Base-by-base conservation (phyloP, 331 rosid genomes). In the Telfairia occidentalis region DNA sequence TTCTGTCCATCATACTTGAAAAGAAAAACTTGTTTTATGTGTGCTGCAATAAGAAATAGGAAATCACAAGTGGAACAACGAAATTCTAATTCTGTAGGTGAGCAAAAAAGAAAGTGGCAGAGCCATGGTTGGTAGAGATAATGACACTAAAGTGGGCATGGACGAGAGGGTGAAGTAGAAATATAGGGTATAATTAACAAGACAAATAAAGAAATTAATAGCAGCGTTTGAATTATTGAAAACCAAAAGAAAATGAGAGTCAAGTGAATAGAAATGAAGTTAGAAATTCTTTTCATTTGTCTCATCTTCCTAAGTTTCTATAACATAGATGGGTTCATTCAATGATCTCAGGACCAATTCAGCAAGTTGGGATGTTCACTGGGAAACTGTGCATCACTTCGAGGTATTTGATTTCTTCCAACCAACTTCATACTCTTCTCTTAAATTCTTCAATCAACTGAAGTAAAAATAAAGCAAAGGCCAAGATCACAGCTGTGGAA, bases 391-490 rank as follows among this genome's bases (percentile, higher is more conserved):
- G 38, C 7, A 30, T 63, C 65, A 70, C 43, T 32, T 60, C 29
- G n/a, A 23, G 74, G 54, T 16, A 60, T 29, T 67, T 81, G 12
- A 10, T 76, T 67, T 73, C 21, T n/a, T 54, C 29, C 34, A 5
- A 5, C 76, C 42, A 32, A 5, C 76, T 67, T 82, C 72, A 69
- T 57, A 18, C 35, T 28, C 65, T 55, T 55, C 32, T 5, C 34
- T 42, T 18, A 26, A 52, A 42, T 4, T 45, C 50, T 64, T 67
- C 64, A 65, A 42, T 46, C 29, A 63, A 4, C 24, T 65, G 16
- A 77, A 63, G 43, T 64, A 29, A 50, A 30, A 21, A 64, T 55
- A 79, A 76, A 58, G 83, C 73, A 71, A 63, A 45, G 67, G 78
- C 38, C 79, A 53, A 49, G 9, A 42, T n/a, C 54, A 69, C 65